Evolutionary conservation across 495 filamentous ascomycete genomes (phyloP), one percentile per base, ranked within the genome.

Genomic region (Astrothelium macrocarpum): DNA sequence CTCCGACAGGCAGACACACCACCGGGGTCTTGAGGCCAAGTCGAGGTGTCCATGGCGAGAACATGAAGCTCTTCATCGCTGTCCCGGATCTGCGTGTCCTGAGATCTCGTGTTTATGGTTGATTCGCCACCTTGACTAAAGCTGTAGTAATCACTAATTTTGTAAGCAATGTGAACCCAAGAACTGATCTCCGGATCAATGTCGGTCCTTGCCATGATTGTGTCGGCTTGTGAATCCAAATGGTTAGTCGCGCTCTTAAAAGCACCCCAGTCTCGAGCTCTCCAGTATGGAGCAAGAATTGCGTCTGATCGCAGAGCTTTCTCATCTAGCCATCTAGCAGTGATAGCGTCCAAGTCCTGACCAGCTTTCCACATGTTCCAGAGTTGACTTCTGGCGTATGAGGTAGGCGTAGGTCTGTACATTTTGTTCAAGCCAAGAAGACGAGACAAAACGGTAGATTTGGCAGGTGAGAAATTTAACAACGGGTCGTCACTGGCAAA

Each of bases 1-100:
- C 85, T 76, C n/a, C 85, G 81, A 73, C 85, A 87, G 31, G 83
- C 83, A 49, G 84, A 86, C 20, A 87, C 84, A 68, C 85, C 85
- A 63, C 85, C 85, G 60, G 82, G 82, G 67, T 85, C 82, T 60
- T 86, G 85, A 0, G 85, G 85, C 85, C 85, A 87, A 32, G 83
- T 86, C 16, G 83, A 83, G 39, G 77, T 85, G 69, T 87, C 85
- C 14, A 82, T 79, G 53, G 84, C 83, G 66, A 87, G 77, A 60
- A 87, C 83, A 64, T 85, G 84, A 16, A 87, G 77, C 5, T 73
- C 78, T 39, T 80, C 75, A 20, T 82, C 78, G 10, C 76, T 84
- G 67, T 86, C 85, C 28, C 64, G 59, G 34, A 75, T 71, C 60
- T 72, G 75, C 23, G 73, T 74, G 26, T 74, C 72, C 60, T 75